Percentiles rank a stretch among this genome's conserved stretches.
phyloP scores from a whole-genome alignment of 495 filamentous ascomycete species.

The Talaromyces thailandensis region DNA sequence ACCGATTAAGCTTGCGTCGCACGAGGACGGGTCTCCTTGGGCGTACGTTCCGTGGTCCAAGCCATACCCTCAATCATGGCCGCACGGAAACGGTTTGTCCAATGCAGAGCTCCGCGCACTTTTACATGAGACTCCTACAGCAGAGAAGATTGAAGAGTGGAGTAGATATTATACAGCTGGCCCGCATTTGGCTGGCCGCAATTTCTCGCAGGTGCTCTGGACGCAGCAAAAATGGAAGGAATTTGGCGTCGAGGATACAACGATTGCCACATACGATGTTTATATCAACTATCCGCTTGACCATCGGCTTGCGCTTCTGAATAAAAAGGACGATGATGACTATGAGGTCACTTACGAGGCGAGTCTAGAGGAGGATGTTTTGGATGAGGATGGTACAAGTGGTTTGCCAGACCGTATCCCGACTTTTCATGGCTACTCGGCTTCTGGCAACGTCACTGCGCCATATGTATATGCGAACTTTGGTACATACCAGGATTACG shows the following conservation, averaged over 20 bases:
- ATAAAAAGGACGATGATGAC: constrained; percentile 33
- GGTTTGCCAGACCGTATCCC: constrained; percentile 67
- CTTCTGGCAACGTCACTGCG: constrained; percentile 82
- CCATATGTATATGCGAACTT: constrained; percentile 82
- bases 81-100: constrained; percentile 40
- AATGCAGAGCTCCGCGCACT: constrained; percentile 64
- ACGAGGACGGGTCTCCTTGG: constrained; percentile 29
- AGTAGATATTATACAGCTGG: constrained; percentile 86
- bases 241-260: constrained; percentile 64
- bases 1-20: constrained; percentile 27
- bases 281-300: constrained; percentile 86
- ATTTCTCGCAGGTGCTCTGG: constrained; percentile 79
- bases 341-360: constrained; percentile 65
- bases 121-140: constrained; percentile 61
- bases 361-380: constrained; percentile 70
- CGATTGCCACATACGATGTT: constrained; percentile 74
- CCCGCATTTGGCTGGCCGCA: constrained; percentile 82
- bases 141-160: constrained; percentile 66
- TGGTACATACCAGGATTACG: constrained; percentile 74
- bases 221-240: constrained; percentile 78
- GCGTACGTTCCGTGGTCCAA: constrained; percentile 34
- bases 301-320: constrained; percentile 68
- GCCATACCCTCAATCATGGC: constrained; percentile 32
- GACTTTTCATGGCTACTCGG: constrained; percentile 93
- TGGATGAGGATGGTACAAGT: constrained; percentile 77